phyloP scores from a whole-genome alignment of 768 basidiomycete species.

The Termitomyces sp. region DNA sequence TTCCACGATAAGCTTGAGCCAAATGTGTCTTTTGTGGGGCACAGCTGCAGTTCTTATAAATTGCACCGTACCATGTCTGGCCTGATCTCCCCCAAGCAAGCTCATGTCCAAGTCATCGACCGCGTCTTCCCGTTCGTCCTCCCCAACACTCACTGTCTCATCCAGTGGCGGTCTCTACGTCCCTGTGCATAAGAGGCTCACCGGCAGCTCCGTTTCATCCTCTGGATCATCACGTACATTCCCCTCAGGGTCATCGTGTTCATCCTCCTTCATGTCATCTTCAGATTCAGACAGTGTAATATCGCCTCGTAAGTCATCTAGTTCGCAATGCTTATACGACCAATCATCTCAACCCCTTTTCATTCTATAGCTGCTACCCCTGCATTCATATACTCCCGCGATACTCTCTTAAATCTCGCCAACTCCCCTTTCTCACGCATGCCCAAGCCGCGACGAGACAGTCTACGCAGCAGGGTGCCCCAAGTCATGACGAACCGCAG shows the following conservation, averaged over 20 bases:
- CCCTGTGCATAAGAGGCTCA: slow-evolving; percentile 33
- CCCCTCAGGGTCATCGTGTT: neutral
- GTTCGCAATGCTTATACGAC: neutral
- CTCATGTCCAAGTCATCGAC: slow-evolving; percentile 19
- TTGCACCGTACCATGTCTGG: neutral
- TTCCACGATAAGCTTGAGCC: slow-evolving; percentile 5
- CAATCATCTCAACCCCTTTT: neutral
- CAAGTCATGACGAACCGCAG: slow-evolving; percentile 23
- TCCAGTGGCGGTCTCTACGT: slow-evolving; percentile 25
- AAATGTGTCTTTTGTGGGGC: neutral
- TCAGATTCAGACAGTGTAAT: slow-evolving; percentile 14
- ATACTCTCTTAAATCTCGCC: slow-evolving; percentile 21
- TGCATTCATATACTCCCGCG: slow-evolving; percentile 20
- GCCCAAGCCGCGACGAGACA: slow-evolving; percentile 17
- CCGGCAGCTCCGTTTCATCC: slow-evolving; percentile 15
- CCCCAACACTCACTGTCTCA: slow-evolving; percentile 15
- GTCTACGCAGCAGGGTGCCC: slow-evolving; percentile 19
- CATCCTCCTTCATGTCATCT: slow-evolving; percentile 12
- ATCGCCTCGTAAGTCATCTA: slow-evolving; percentile 12
- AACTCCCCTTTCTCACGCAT: slow-evolving; percentile 22
- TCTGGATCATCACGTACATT: slow-evolving; percentile 9
- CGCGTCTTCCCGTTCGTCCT: slow-evolving; percentile 12
- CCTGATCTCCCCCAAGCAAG: neutral
- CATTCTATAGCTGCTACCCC: slow-evolving; percentile 5
- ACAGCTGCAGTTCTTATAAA: slow-evolving; percentile 4